A percentile compares a stretch with the other conserved stretches of the same genome.
phyloP scores from a whole-genome alignment of 2,329 filamentous ascomycete genomes.

The Aspergillus japonicus region DNA sequence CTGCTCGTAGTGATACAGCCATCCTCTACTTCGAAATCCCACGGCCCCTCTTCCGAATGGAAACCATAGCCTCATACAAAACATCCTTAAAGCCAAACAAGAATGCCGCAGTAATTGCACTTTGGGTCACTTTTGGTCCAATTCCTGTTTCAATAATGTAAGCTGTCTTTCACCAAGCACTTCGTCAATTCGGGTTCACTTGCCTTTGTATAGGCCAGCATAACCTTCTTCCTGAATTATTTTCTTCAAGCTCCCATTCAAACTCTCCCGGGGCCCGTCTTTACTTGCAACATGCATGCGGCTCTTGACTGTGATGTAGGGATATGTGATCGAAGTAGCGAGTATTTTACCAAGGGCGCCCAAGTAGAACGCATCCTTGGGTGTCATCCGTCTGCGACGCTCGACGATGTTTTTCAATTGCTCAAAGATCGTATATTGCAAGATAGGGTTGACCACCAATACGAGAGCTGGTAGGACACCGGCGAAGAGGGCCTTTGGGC shows the following conservation, averaged over 20 bases:
- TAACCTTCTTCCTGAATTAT: slow-evolving; percentile 91
- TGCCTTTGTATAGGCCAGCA: slow-evolving; percentile 86
- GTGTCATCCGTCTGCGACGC: slow-evolving; percentile 72
- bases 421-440: slow-evolving; percentile 98
- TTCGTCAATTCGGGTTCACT: slow-evolving; percentile 30
- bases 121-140: slow-evolving; percentile 93
- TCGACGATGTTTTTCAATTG: slow-evolving; percentile 92
- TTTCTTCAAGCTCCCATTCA: slow-evolving; percentile 72
- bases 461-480: slow-evolving; percentile 91
- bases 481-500: slow-evolving; percentile 79
- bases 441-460: slow-evolving; percentile 94
- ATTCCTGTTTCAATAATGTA: slow-evolving; percentile 62
- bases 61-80: slow-evolving; percentile 66
- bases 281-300: slow-evolving; percentile 88
- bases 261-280: slow-evolving; percentile 74
- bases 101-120: slow-evolving; percentile 92
- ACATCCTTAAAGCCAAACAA: slow-evolving; percentile 98
- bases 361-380: slow-evolving; percentile 82
- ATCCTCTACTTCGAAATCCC: slow-evolving; percentile 31
- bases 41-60: slow-evolving; percentile 32
- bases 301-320: slow-evolving; percentile 98
- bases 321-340: slow-evolving; percentile 91
- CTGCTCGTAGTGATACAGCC: background rate
- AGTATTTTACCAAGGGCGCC: slow-evolving; percentile 93
- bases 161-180: background rate